A percentile compares a stretch with the other conserved stretches of the same genome.
Evolutionary conservation across 2,329 filamentous ascomycete genomes (phyloP).

Genomic region (Talaromyces amestolkiae): DNA sequence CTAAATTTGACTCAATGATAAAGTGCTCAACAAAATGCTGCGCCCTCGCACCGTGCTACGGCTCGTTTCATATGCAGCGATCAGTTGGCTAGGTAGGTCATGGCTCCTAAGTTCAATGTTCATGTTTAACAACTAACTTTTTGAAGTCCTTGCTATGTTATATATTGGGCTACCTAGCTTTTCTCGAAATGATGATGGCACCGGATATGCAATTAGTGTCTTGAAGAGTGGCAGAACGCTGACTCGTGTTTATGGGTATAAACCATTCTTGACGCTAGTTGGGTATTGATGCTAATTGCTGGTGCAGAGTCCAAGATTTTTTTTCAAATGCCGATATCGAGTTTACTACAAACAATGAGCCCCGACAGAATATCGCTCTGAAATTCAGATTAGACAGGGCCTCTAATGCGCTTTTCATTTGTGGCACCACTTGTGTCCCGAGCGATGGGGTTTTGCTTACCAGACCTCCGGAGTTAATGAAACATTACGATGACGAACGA

Average conservation of each 20-base stretch:
- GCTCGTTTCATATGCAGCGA: not conserved
- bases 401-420: not conserved
- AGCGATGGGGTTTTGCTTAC: not conserved
- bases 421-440: not conserved
- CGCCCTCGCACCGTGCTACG: constrained; percentile 7
- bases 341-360: not conserved
- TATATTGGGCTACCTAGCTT: constrained; percentile 12
- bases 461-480: not conserved
- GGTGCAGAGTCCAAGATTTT: not conserved
- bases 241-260: constrained; percentile 13
- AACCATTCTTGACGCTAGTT: not conserved
- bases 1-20: not conserved
- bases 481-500: not conserved
- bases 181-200: constrained; percentile 13
- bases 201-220: constrained; percentile 5
- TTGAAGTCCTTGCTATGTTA: not conserved
- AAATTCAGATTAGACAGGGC: constrained; percentile 4
- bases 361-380: not conserved
- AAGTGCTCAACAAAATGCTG: not conserved
- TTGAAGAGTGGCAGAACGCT: constrained; percentile 10
- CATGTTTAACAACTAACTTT: not conserved
- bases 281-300: not conserved
- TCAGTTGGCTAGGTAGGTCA: constrained; percentile 12
- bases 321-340: not conserved
- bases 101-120: not conserved